phyloP scores from a whole-genome alignment of 306 rosid genomes.

The Lablab purpureus region DNA sequence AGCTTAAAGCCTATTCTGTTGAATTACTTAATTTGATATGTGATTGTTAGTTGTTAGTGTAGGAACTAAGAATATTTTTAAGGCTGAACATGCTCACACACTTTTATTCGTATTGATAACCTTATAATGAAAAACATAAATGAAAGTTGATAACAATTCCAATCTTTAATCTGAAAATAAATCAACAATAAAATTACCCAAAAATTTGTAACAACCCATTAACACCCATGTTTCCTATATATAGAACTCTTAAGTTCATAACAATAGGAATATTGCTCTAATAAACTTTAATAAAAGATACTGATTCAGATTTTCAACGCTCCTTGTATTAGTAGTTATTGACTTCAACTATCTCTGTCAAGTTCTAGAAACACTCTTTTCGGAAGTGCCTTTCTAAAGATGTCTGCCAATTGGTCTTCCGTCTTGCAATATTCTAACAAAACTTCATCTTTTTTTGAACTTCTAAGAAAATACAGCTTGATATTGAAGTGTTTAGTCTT shows the following conservation, averaged over 20 bases:
- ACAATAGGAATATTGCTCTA: not conserved
- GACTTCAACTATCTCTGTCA: not conserved
- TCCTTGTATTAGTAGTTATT: not conserved
- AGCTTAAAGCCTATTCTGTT: slow-evolving; percentile 29
- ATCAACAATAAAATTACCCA: not conserved
- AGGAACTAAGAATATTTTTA: too few species aligned
- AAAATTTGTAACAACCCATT: not conserved
- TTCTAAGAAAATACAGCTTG: not conserved
- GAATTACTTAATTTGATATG: slow-evolving; percentile 19
- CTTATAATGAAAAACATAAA: too few species aligned
- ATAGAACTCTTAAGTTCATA: not conserved
- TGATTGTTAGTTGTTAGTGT: slow-evolving; percentile 17
- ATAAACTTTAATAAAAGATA: not conserved
- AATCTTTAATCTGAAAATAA: not conserved
- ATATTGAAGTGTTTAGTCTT: not conserved
- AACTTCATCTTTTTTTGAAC: not conserved
- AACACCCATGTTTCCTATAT: not conserved
- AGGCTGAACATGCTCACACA: too few species aligned
- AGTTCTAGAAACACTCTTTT: not conserved
- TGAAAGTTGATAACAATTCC: too few species aligned
- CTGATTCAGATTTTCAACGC: not conserved
- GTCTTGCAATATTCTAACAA: not conserved
- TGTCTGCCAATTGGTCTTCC: not conserved
- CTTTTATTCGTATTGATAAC: too few species aligned
- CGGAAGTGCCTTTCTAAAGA: not conserved